These are phyloP conservation scores for Yamadazyma olivae DNA, from an alignment of 805 yeast genomes.

Conservation along the genomic window DNA sequence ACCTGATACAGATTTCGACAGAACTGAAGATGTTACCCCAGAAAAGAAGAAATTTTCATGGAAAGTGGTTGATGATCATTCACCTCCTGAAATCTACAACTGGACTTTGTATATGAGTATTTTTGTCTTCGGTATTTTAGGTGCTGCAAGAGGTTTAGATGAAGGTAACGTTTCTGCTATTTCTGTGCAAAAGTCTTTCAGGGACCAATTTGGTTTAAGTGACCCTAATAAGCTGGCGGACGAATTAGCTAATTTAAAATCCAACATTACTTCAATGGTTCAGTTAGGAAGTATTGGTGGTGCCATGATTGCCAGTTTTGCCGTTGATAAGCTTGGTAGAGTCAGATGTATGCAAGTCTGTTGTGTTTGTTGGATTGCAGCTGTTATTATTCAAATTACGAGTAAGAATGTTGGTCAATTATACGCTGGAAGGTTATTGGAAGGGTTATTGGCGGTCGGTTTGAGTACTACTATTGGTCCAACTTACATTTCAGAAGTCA, in stretches of 20 bases:
- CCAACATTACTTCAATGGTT: conserved; percentile 59
- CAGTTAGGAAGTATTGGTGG: conserved; percentile 57
- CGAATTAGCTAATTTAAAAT: conserved; percentile 43
- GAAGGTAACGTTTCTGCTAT: conserved; percentile 52
- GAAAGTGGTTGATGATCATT: conserved; percentile 19
- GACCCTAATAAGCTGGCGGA: conserved; percentile 32
- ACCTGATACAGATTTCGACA: too few relatives aligned
- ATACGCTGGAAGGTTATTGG: conserved; percentile 53
- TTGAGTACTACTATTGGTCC: conserved; percentile 58
- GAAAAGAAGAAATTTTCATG: conserved; percentile 8
- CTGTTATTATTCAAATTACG: conserved; percentile 48
- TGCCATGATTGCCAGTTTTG: conserved; percentile 43
- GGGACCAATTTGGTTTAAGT: conserved; percentile 39
- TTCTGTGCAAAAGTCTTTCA: conserved; percentile 43
- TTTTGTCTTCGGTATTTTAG: conserved; percentile 51
- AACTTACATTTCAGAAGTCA: conserved; percentile 49
- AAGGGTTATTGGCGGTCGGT: conserved; percentile 52
- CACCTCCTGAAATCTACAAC: conserved; percentile 48
- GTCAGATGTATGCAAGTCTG: conserved; percentile 44
- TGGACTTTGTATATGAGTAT: conserved; percentile 43
- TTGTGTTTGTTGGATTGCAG: conserved; percentile 43
- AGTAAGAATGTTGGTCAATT: conserved; percentile 46
- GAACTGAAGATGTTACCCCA: neutral
- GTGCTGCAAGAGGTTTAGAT: conserved; percentile 56
- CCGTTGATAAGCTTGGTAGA: conserved; percentile 52